Conservation (phyloP, 305 asterid species). For the Striga hermonthica region DNA sequence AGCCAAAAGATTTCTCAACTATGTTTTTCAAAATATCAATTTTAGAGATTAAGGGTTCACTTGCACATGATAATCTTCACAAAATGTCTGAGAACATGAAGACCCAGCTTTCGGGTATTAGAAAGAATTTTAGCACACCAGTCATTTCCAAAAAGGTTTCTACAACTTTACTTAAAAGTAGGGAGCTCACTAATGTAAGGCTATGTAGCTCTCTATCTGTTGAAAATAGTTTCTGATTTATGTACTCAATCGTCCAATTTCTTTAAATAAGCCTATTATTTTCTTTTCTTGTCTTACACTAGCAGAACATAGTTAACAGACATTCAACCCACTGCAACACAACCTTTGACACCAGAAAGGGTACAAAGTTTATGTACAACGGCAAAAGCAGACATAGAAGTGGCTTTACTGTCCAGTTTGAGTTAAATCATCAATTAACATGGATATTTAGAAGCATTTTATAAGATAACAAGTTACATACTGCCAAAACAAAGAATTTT, state of each 20-base stretch:
- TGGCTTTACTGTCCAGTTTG: conserved; percentile 6
- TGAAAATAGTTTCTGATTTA: conserved; percentile 2
- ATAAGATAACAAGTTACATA: too few species aligned
- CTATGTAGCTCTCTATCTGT: conserved; percentile 13
- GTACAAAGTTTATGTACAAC: conserved; percentile 16
- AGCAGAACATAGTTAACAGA: conserved; percentile 9
- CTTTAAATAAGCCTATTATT: conserved; percentile 6
- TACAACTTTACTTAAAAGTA: conserved; percentile 17
- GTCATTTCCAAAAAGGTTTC: conserved; percentile 17
- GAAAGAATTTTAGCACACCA: conserved; percentile 15
- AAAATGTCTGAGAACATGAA: conserved; percentile 2
- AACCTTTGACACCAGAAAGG: conserved; percentile 18
- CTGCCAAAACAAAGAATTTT: neutral
- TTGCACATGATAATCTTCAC: conserved; percentile 16
- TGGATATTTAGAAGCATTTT: neutral
- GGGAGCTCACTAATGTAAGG: conserved; percentile 13
- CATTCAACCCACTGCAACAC: conserved; percentile 12
- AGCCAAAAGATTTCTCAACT: conserved; percentile 18
- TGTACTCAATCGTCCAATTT: conserved; percentile 8
- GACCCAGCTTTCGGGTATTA: conserved; percentile 21
- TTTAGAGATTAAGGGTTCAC: conserved; percentile 23
- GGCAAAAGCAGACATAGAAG: conserved; percentile 10
- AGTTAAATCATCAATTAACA: neutral
- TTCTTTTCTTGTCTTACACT: conserved; percentile 7
- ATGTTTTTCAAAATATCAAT: conserved; percentile 8